Evolutionary conservation across 805 yeast genomes (phyloP), one percentile per base, ranked within the genome.

Genomic region (Grigorovia yakushimaensis): DNA sequence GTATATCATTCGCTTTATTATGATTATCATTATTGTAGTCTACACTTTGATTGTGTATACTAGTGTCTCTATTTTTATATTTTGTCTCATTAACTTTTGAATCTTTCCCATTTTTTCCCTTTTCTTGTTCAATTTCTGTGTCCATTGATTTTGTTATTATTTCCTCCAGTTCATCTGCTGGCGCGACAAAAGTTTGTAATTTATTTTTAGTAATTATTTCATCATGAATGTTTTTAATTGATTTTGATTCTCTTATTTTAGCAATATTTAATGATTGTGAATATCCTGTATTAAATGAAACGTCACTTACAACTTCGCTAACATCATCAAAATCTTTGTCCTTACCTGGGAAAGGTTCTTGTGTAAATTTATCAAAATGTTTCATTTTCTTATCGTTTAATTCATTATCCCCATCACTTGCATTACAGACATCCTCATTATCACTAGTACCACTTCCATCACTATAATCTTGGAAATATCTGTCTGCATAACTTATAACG

Each of bases 281-380:
- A 20, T 54, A 51, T 1, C 58, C 62, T 5, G 59, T 55, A 39
- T 52, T 61, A 48, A 64, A 62, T 0, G 72, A 65, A 19, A 60
- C 66, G 42, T 60, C 68, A 41, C 67, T 62, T 4, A 59, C 63
- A 3, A 56, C 60, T 39, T 61, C 67, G 43, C 60, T 61, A 5
- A 52, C 50, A 22, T 64, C 65, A 13, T 42, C 44, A 20, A 8
- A 11, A 39, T 42, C 42, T 9, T 22, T 27, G 17, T 42, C 47
- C 15, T 23, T 45, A 20, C 54, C 50, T 21, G 55, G 49, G 6
- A 61, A 52, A 5, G 64, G 66, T 43, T 69, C 73, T 50, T 69
- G 71, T 41, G 70, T 69, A 41, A 62, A 67, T 47, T 64, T 62
- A 39, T 65, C 67, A 43, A 67, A 54, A 20, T 57, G 59, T 43